These are phyloP conservation scores for Centrapalus pauciflorus DNA, from an alignment of 129 eudicot species.

Conservation along the genomic window DNA sequence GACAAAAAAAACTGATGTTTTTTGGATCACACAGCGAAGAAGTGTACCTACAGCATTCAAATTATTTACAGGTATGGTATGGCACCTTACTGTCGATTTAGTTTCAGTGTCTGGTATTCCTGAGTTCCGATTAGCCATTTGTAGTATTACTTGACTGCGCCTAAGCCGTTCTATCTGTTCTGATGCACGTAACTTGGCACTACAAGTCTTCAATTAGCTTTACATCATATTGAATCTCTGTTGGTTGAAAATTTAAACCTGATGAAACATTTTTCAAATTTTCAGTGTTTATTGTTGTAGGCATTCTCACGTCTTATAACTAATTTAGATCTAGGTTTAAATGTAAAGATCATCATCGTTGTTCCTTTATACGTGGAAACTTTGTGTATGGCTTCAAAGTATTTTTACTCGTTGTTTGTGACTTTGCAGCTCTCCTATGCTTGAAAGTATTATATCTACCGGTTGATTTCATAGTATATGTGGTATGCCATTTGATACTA, in stretches of 20 bases:
- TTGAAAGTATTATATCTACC: not conserved
- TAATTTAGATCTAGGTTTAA: not conserved
- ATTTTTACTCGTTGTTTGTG: not conserved
- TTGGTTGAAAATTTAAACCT: not conserved
- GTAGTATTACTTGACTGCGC: not conserved
- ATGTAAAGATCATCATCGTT: not conserved
- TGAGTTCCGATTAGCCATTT: not conserved
- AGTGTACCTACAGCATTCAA: slow-evolving; percentile 87
- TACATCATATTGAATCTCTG: not conserved
- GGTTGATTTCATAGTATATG: not conserved
- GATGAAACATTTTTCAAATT: not conserved
- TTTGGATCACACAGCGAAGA: slow-evolving; percentile 65
- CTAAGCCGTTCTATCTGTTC: not conserved
- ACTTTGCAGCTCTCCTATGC: not conserved
- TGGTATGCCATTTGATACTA: too few species aligned
- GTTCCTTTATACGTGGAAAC: not conserved
- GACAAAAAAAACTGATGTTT: slow-evolving; percentile 71
- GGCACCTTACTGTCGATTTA: not conserved
- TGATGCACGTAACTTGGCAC: not conserved
- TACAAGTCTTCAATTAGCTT: not conserved
- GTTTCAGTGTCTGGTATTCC: not conserved
- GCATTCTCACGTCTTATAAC: not conserved
- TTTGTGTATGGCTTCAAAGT: not conserved
- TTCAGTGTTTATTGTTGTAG: not conserved
- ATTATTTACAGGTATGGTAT: slow-evolving; percentile 66